These are phyloP conservation scores for Paraphaeosphaeria sporulosa DNA, from an alignment of 2,329 filamentous ascomycete species.

Conservation along the genomic window DNA sequence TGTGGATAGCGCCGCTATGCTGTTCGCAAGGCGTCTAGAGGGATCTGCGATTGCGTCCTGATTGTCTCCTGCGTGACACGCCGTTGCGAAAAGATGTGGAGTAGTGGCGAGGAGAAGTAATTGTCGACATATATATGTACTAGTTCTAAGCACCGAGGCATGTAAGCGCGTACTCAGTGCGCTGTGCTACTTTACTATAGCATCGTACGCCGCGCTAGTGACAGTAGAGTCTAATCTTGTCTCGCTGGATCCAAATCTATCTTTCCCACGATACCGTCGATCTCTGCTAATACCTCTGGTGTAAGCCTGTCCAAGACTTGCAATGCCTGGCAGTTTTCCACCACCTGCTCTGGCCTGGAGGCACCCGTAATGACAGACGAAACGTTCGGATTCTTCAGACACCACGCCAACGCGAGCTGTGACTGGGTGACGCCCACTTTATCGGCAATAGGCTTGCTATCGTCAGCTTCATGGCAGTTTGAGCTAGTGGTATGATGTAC, in stretches of 20 bases:
- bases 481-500: constrained; percentile 18
- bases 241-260: constrained; percentile 31
- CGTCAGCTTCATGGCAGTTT: constrained; percentile 13
- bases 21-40: not conserved
- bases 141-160: not conserved
- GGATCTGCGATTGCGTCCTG: not conserved
- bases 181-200: not conserved
- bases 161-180: not conserved
- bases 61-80: not conserved
- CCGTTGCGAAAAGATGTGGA: no score
- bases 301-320: constrained; percentile 55
- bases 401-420: constrained; percentile 45
- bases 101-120: not conserved
- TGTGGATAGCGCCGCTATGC: not conserved
- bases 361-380: constrained; percentile 41
- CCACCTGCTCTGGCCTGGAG: constrained; percentile 38
- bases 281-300: constrained; percentile 54
- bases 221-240: constrained; percentile 23
- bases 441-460: constrained; percentile 62
- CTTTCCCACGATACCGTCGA: constrained; percentile 40
- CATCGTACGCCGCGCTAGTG: not conserved
- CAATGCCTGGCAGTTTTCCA: constrained; percentile 53
- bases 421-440: constrained; percentile 66
- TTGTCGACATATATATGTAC: no score
- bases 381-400: constrained; percentile 46